Percentiles rank a stretch among this genome's conserved stretches.
Evolutionary conservation across 352 stramenopile genomes (phyloP).

Genomic region (Pythium sukuiense): DNA sequence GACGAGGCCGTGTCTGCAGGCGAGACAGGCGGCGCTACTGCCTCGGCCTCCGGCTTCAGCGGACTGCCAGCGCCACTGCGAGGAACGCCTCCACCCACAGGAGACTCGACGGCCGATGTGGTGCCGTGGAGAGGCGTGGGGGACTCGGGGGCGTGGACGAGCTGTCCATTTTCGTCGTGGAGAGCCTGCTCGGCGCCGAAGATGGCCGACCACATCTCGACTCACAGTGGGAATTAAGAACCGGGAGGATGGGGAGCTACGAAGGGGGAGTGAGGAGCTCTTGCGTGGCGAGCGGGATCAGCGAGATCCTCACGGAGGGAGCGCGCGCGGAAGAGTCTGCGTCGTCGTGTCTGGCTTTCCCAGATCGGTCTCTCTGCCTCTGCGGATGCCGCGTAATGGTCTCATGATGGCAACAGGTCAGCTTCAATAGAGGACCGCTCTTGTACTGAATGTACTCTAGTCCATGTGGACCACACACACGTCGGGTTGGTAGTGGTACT

Average conservation of each 20-base stretch:
- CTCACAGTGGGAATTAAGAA: neutral
- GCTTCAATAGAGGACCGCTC: conserved; percentile 1
- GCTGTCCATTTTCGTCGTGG: conserved; percentile 6
- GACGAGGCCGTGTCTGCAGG: conserved; percentile 29
- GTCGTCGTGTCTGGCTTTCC: neutral
- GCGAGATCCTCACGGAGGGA: neutral
- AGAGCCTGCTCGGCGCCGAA: conserved; percentile 33
- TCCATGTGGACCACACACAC: conserved; percentile 2
- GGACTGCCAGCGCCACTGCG: neutral
- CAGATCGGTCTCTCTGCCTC: conserved; percentile 6
- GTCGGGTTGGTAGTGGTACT: neutral
- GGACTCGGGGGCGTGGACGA: neutral
- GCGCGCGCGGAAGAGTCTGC: conserved; percentile 1
- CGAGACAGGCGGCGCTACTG: conserved; percentile 10
- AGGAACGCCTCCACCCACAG: neutral
- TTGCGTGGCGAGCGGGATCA: neutral
- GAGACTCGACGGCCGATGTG: conserved; percentile 1
- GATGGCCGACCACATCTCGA: conserved; percentile 34
- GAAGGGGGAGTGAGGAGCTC: neutral
- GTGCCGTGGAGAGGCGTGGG: neutral
- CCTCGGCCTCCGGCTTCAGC: neutral
- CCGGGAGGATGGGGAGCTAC: neutral
- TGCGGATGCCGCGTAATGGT: neutral
- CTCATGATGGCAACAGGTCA: neutral
- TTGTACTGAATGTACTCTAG: neutral